Evolutionary conservation across 768 basidiomycete species (phyloP).

Genomic region (Leucosporidium creatinivorum): DNA sequence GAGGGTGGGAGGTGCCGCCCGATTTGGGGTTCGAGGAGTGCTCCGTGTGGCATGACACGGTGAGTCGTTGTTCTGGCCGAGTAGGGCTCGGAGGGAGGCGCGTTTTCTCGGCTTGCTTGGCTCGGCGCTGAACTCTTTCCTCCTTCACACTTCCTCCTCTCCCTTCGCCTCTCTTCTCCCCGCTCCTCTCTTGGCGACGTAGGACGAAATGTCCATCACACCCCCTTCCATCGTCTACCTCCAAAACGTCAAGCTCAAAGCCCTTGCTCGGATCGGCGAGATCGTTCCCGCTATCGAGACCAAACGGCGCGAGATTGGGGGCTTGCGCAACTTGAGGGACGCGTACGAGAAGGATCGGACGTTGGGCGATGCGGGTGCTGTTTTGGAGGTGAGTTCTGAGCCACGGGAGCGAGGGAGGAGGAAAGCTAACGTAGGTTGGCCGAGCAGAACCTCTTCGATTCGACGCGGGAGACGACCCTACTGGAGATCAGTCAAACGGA

Average conservation of each 20-base stretch:
- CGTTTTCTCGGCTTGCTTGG: no score
- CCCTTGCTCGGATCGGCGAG: neutral
- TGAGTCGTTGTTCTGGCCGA: neutral
- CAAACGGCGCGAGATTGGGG: slow-evolving; percentile 10
- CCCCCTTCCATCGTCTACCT: slow-evolving; percentile 12
- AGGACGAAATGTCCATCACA: slow-evolving; percentile 22
- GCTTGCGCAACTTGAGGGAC: slow-evolving; percentile 10
- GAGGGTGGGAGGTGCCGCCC: slow-evolving; percentile 20
- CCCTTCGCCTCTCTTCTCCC: neutral
- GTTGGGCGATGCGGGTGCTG: slow-evolving; percentile 20
- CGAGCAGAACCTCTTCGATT: slow-evolving; percentile 25
- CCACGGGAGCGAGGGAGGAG: neutral
- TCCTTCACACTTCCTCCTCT: no score
- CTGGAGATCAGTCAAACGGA: slow-evolving; percentile 10
- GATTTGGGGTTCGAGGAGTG: slow-evolving; percentile 27
- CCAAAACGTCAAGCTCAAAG: slow-evolving; percentile 25
- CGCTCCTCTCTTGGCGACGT: neutral
- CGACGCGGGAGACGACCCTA: slow-evolving; percentile 6
- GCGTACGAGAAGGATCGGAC: slow-evolving; percentile 10
- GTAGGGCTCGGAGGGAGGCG: no score
- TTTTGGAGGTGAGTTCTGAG: slow-evolving; percentile 19
- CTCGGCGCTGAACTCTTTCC: neutral
- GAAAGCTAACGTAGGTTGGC: neutral
- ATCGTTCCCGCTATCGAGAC: slow-evolving; percentile 17
- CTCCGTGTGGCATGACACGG: slow-evolving; percentile 29